Evolutionary conservation across 805 yeast genomes (phyloP).

Genomic region (Yamadazyma kitorensis): DNA sequence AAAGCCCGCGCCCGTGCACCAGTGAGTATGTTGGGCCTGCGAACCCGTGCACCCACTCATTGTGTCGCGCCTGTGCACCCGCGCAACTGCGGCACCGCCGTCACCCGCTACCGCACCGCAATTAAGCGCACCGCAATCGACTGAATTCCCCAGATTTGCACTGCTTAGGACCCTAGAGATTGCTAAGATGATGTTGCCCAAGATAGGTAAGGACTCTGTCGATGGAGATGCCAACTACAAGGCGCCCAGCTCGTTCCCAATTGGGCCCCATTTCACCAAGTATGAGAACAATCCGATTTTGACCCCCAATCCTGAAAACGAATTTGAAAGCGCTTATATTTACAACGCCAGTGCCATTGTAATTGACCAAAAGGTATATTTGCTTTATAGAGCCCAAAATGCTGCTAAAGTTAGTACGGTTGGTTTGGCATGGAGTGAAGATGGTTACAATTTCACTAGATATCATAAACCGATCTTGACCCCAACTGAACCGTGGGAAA

Average conservation of each 20-base stretch:
- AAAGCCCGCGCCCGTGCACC: too few species aligned
- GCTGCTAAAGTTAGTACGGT: slow-evolving; percentile 28
- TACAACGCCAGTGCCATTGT: slow-evolving; percentile 45
- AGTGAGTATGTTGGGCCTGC: too few species aligned
- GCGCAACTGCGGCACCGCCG: too few species aligned
- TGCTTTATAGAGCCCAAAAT: slow-evolving; percentile 40
- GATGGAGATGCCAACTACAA: slow-evolving; percentile 31
- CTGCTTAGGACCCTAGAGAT: too few species aligned
- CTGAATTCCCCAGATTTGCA: too few species aligned
- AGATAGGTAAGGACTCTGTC: slow-evolving; percentile 20
- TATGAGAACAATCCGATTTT: slow-evolving; percentile 37
- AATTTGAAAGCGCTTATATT: slow-evolving; percentile 37
- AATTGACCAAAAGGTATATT: slow-evolving; percentile 31
- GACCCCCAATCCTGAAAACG: slow-evolving; percentile 33
- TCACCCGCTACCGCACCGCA: too few species aligned
- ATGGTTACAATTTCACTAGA: slow-evolving; percentile 33
- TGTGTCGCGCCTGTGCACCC: too few species aligned
- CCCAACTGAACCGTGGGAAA: slow-evolving; percentile 40
- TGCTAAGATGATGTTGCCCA: slow-evolving; percentile 29
- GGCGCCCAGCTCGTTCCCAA: slow-evolving; percentile 36
- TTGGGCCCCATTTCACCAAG: slow-evolving; percentile 37
- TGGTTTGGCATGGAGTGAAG: slow-evolving; percentile 41
- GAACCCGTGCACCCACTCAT: too few species aligned
- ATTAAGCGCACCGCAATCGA: too few species aligned
- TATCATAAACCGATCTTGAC: slow-evolving; percentile 29